phyloP scores from a whole-genome alignment of 2,329 filamentous ascomycete species.

The Fusarium nygamai region DNA sequence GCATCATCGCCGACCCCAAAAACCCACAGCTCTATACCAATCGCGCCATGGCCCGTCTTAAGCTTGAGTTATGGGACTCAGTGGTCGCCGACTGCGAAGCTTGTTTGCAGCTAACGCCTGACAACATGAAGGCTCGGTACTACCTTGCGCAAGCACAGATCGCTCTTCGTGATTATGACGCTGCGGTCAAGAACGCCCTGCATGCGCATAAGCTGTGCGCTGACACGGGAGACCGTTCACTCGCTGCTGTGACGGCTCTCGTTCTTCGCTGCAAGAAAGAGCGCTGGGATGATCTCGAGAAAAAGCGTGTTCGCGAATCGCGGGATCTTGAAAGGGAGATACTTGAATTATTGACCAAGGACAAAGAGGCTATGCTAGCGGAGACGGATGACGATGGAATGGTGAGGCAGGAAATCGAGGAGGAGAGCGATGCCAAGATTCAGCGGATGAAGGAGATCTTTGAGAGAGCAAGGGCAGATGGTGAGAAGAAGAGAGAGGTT shows the following conservation, averaged over 20 bases:
- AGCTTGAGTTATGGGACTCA: slow-evolving; percentile 76
- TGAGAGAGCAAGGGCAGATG: slow-evolving; percentile 58
- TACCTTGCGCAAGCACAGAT: slow-evolving; percentile 87
- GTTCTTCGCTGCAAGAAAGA: slow-evolving; percentile 86
- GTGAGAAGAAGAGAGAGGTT: slow-evolving; percentile 65
- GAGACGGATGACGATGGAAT: slow-evolving; percentile 57
- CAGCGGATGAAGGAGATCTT: slow-evolving; percentile 59
- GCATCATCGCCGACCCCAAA: slow-evolving; percentile 79
- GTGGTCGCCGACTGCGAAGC: slow-evolving; percentile 81
- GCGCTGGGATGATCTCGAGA: slow-evolving; percentile 82
- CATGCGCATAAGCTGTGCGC: slow-evolving; percentile 78
- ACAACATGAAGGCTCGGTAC: slow-evolving; percentile 83
- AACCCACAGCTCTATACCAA: slow-evolving; percentile 90
- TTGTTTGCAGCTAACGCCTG: slow-evolving; percentile 73
- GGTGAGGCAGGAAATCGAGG: slow-evolving; percentile 58
- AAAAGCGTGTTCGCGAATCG: slow-evolving; percentile 64
- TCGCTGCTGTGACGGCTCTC: slow-evolving; percentile 75
- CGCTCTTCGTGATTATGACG: slow-evolving; percentile 70
- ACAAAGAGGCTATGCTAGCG: slow-evolving; percentile 55
- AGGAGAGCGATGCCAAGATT: slow-evolving; percentile 60
- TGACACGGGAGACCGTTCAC: slow-evolving; percentile 69
- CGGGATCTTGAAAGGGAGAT: slow-evolving; percentile 69
- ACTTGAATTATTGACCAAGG: slow-evolving; percentile 59
- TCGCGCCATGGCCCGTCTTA: slow-evolving; percentile 83
- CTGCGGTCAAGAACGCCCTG: slow-evolving; percentile 75